Evolutionary conservation across 371 early-diverging fungal species (phyloP), one percentile per base, ranked within the genome.

Genomic region (Chytridiales sp.): DNA sequence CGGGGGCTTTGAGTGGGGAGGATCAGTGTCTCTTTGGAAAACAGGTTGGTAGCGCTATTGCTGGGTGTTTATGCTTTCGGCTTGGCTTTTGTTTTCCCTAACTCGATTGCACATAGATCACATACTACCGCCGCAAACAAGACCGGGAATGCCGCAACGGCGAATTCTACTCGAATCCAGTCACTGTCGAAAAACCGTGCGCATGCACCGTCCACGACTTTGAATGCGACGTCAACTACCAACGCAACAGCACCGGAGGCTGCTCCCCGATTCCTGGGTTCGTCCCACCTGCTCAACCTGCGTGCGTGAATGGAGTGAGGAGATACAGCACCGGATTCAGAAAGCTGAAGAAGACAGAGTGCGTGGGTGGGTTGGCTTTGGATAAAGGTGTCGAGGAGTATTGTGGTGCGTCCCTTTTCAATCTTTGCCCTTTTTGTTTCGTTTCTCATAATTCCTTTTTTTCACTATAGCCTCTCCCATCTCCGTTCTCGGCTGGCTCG

Each of bases 131-230:
- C 3, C 65, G 78, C 17, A 78, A 77, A 55, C 32, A 55, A 1
- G 65, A 64, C 24, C 47, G 52, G 17, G 41, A 64, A 24, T 82
- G 82, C 59, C 47, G 51, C 17, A 59, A 76, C 1, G 71, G 66
- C 40, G 58, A 66, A 31, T 44, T 59, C n/a, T 59, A 61, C 39
- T 44, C 47, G 47, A 17, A 40, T 9, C 57, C 65, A 2, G 27
- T 56, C n/a, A 30, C 46, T 17, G 42, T 47, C 4, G 26, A 29
- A 3, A 56, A 41, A 17, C 29, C 52, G 0, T 82, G 83, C 49
- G 49, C 26, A 6, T 82, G 83, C 67, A 73, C 78, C 0, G 46
- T n/a, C 1, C 60, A 48, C 24, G 83, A 82, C 49, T 82, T 68
- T 54, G 77, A 79, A 36, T 82, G 83, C 51, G 77, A 59, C 24